Conservation (phyloP, 257 asterid genomes). For the Fraxinus excelsior region DNA sequence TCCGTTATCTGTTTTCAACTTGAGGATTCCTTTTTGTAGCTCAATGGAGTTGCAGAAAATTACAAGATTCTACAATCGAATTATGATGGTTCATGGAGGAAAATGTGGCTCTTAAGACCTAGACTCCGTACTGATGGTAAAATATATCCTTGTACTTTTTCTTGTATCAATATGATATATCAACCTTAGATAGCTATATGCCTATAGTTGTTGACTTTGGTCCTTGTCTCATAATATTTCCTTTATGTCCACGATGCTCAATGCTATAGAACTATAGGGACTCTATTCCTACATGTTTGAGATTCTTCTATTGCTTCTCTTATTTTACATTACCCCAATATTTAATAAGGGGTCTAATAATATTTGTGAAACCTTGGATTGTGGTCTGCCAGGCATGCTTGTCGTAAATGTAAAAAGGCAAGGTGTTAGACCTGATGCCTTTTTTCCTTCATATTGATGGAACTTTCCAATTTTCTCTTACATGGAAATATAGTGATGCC, state of each 20-base stretch:
- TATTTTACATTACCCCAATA: background rate
- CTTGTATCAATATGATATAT: background rate
- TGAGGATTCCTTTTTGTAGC: slow-evolving; percentile 36
- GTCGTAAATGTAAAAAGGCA: background rate
- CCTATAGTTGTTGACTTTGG: background rate
- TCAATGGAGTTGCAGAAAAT: slow-evolving; percentile 66
- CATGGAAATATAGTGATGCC: background rate
- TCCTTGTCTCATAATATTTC: background rate
- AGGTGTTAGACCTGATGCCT: background rate
- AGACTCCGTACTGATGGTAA: slow-evolving; percentile 94
- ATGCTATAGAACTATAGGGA: background rate
- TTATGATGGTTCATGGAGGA: slow-evolving; percentile 94
- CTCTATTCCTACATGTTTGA: background rate
- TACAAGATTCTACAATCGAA: slow-evolving; percentile 62
- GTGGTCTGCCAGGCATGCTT: background rate
- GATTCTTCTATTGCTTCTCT: background rate
- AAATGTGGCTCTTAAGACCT: slow-evolving; percentile 97
- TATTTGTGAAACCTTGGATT: background rate
- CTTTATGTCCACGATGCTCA: background rate
- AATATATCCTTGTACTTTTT: background rate
- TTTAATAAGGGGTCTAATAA: background rate
- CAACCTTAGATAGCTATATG: background rate
- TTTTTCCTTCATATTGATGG: background rate
- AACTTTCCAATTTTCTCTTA: background rate
- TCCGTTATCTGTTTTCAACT: slow-evolving; percentile 18